These are phyloP conservation scores for Deinandra increscens DNA, from an alignment of 129 eudicot genomes.

Conservation along the genomic window DNA sequence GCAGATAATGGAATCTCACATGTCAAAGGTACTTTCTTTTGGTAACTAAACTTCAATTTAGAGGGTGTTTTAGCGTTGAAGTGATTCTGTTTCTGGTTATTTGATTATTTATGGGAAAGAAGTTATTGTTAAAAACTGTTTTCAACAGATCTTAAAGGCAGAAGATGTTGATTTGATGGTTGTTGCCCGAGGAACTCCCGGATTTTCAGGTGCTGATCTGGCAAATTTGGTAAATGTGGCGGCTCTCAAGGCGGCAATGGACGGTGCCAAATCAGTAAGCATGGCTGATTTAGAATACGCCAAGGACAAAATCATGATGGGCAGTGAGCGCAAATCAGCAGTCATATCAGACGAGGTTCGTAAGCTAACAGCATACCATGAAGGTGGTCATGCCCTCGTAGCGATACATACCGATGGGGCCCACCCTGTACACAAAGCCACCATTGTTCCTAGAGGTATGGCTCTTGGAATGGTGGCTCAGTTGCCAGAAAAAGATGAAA, in stretches of 20 bases:
- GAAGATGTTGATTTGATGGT: slow-evolving; percentile 88
- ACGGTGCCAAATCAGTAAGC: slow-evolving; percentile 83
- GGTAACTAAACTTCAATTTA: not conserved
- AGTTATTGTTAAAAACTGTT: not conserved
- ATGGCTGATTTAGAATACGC: slow-evolving; percentile 87
- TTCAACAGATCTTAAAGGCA: slow-evolving; percentile 72
- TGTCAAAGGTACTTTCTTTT: slow-evolving; percentile 65
- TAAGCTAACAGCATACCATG: slow-evolving; percentile 83
- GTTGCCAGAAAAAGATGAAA: slow-evolving; percentile 83
- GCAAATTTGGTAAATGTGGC: slow-evolving; percentile 96
- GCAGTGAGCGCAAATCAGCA: slow-evolving; percentile 93
- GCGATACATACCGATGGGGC: slow-evolving; percentile 95
- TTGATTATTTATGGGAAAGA: not conserved
- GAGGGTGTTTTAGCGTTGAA: not conserved
- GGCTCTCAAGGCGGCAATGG: slow-evolving; percentile 98
- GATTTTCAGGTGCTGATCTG: slow-evolving; percentile 96
- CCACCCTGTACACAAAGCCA: slow-evolving; percentile 94
- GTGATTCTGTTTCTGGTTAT: not conserved
- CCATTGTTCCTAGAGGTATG: slow-evolving; percentile 89
- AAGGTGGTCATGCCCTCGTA: slow-evolving; percentile 96
- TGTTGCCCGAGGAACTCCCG: slow-evolving; percentile 94
- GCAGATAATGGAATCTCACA: slow-evolving; percentile 94
- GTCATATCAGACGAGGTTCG: slow-evolving; percentile 89
- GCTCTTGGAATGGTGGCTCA: slow-evolving; percentile 95
- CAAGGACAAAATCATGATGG: slow-evolving; percentile 94